phyloP scores from a whole-genome alignment of 192 early-diverging fungal genomes.

The Cetraspora pellucida region DNA sequence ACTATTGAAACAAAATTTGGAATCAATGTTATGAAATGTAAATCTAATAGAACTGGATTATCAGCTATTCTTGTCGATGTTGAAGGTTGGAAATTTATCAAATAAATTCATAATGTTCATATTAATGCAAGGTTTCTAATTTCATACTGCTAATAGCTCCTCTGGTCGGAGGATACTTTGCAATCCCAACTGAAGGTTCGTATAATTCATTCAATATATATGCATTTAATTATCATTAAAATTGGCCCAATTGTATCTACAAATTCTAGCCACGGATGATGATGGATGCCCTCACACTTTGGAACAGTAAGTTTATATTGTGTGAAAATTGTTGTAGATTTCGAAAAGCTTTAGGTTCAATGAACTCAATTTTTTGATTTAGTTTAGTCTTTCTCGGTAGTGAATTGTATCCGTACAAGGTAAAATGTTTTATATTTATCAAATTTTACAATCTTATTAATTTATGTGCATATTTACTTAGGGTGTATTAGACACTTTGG shows the following conservation, averaged over 20 bases:
- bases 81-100: slow-evolving; percentile 41
- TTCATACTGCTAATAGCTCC: slow-evolving; percentile 44
- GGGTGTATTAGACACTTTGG: slow-evolving; percentile 66
- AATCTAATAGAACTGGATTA: slow-evolving; percentile 53
- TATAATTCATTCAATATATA: not conserved
- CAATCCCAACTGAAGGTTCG: slow-evolving; percentile 60
- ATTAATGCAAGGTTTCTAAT: not conserved
- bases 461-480: slow-evolving; percentile 31
- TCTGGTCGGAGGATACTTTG: slow-evolving; percentile 60
- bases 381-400: slow-evolving; percentile 66
- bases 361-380: not conserved
- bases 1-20: slow-evolving; percentile 50
- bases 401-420: slow-evolving; percentile 61
- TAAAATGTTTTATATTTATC: slow-evolving; percentile 19
- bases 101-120: not conserved
- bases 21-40: slow-evolving; percentile 54
- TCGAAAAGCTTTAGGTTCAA: not conserved
- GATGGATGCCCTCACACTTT: slow-evolving; percentile 63
- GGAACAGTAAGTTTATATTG: slow-evolving; percentile 52
- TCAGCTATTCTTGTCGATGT: slow-evolving; percentile 55
- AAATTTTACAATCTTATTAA: not conserved
- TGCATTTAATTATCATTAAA: not conserved
- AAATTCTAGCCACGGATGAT: slow-evolving; percentile 54
- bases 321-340: not conserved
- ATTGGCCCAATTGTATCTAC: not conserved